Conservation (phyloP, 805 yeast genomes). For the Kurtzmaniella fragi region DNA sequence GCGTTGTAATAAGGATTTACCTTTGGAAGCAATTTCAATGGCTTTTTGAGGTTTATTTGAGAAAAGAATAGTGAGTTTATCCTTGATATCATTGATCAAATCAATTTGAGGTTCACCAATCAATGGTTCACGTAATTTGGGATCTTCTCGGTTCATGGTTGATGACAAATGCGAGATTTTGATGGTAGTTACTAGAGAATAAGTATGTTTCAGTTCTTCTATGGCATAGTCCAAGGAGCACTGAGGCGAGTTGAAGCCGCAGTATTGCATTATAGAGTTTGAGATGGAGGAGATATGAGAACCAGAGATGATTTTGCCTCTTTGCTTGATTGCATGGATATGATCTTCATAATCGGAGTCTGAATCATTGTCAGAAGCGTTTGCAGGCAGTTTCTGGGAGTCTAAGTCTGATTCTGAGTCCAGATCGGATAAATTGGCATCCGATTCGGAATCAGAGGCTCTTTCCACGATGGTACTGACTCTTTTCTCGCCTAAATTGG, state of each 20-base stretch:
- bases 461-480: constrained; percentile 26
- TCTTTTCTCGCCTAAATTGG: constrained; percentile 8
- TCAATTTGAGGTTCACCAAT: constrained; percentile 24
- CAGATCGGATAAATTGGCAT: neutral
- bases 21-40: constrained; percentile 8
- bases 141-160: constrained; percentile 13
- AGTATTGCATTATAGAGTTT: constrained; percentile 29
- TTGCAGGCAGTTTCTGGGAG: too few species aligned
- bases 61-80: constrained; percentile 12
- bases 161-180: constrained; percentile 21
- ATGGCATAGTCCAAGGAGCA: constrained; percentile 17
- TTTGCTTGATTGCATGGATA: constrained; percentile 18
- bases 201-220: constrained; percentile 30
- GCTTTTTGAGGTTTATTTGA: constrained; percentile 2
- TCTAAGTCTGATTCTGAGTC: constrained; percentile 3
- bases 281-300: constrained; percentile 17
- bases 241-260: constrained; percentile 19
- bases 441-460: constrained; percentile 6
- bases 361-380: too few species aligned
- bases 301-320: constrained; percentile 7
- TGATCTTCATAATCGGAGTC: constrained; percentile 23
- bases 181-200: constrained; percentile 19
- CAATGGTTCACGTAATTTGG: constrained; percentile 17
- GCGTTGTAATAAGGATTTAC: constrained; percentile 24
- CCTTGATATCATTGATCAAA: constrained; percentile 17